Base-by-base conservation (phyloP, 768 basidiomycete species). In the Leccinum subgranulosum region DNA sequence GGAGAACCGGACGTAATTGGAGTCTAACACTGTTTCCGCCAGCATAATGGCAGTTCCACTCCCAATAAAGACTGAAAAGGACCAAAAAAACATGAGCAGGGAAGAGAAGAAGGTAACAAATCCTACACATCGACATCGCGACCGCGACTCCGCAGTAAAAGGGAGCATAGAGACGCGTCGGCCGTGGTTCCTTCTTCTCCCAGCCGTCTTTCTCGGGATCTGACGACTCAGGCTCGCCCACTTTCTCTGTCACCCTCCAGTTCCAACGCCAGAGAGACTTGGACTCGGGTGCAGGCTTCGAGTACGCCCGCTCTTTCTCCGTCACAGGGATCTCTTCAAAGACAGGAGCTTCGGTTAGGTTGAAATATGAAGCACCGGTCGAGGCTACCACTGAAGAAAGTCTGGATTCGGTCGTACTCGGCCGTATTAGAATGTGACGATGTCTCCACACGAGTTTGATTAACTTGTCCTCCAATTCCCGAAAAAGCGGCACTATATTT, bases 391-490 rank as follows among this genome's bases (percentile, higher is more conserved):
- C 49, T 4, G 82, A 81, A 47, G 76, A 75, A 33, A 78, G n/a
- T 19, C 68, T 17, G 29, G 12, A 28, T 7, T 47, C 23, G 43
- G 76, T 70, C 14, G 66, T 60, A 53, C 6, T 27, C 1, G 67
- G 62, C 41, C 60, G n/a, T 3, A 41, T 34, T 2, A 36, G 23
- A 8, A 57, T 56, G 57, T 74, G 66, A 49, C 84, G 78, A 31
- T 76, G 66, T 54, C 79, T 72, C 91, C 91, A 92, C 53, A 94
- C 86, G 68, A 87, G 84, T 65, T 84, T 84, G 77, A 93, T 90
- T 68, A 93, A 79, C 62, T 88, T 88, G 33, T 84, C 82, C 56
- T 91, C 87, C 60, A 91, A 85, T 60, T 90, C 89, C 23, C 72
- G 69, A 66, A 81, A 86, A 15, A 86, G 73, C 0, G 86, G 85